Conservation (phyloP, 768 basidiomycete genomes). For the Tylopilus rubrobrunneus region DNA sequence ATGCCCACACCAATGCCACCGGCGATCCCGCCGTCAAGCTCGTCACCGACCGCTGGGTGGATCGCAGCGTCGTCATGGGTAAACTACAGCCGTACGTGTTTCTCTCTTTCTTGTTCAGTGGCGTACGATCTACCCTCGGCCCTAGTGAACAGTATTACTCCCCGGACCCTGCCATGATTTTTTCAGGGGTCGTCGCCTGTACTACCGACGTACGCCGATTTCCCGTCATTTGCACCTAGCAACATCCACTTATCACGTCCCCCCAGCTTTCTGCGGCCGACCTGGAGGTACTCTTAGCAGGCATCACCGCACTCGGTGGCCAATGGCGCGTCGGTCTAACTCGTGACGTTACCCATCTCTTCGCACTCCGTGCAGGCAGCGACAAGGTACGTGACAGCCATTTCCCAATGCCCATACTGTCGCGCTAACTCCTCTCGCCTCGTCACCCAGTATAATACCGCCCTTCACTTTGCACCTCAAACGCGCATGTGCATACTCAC, state of each 20-base stretch:
- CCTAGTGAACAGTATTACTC: constrained; percentile 62
- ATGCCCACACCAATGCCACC: constrained; percentile 34
- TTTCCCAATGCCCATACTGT: too few species aligned
- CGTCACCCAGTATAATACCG: constrained; percentile 40
- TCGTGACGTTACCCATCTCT: constrained; percentile 83
- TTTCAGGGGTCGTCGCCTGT: constrained; percentile 78
- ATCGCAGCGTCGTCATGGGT: constrained; percentile 56
- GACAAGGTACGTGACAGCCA: constrained; percentile 36
- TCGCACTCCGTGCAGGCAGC: constrained; percentile 51
- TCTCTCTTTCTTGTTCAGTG: constrained; percentile 2
- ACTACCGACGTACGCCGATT: constrained; percentile 52
- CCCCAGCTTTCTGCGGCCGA: constrained; percentile 58
- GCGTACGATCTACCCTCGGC: background rate
- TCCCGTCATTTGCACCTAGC: too few species aligned
- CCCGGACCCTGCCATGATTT: constrained; percentile 70
- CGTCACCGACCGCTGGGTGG: constrained; percentile 62
- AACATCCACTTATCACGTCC: background rate
- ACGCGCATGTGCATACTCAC: constrained; percentile 68
- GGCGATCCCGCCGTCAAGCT: constrained; percentile 35
- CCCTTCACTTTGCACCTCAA: constrained; percentile 54
- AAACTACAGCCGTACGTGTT: constrained; percentile 53
- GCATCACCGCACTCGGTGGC: constrained; percentile 74
- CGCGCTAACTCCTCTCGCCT: background rate
- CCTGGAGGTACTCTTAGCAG: constrained; percentile 67
- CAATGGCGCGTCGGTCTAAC: constrained; percentile 77